These are phyloP conservation scores for Ascochyta clinopodiicola DNA, from an alignment of 2,329 filamentous ascomycete species.

Conservation along the genomic window DNA sequence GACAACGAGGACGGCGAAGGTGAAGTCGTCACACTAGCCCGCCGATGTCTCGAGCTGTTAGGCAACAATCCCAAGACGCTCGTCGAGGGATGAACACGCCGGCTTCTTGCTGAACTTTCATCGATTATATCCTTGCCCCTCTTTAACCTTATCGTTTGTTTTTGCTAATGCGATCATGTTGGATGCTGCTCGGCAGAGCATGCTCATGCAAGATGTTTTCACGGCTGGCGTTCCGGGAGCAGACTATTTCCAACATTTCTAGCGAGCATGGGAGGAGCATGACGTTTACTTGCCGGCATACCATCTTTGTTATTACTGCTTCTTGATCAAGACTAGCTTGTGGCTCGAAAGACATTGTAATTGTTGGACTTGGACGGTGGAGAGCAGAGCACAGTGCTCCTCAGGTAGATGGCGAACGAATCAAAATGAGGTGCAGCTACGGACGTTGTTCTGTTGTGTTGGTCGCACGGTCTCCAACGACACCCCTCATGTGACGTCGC, in stretches of 20 bases:
- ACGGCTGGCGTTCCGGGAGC: slow-evolving; percentile 41
- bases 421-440: slow-evolving; percentile 6
- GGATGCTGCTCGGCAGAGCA: slow-evolving; percentile 27
- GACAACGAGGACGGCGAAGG: slow-evolving; percentile 89
- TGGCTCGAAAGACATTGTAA: slow-evolving; percentile 31
- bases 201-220: slow-evolving; percentile 28
- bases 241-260: slow-evolving; percentile 42
- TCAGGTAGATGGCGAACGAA: slow-evolving; percentile 7
- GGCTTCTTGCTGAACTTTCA: slow-evolving; percentile 29
- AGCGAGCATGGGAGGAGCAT: slow-evolving; percentile 50
- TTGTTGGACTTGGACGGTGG: slow-evolving; percentile 29
- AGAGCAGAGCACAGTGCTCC: slow-evolving; percentile 9
- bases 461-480: no score
- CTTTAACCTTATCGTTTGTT: slow-evolving; percentile 30
- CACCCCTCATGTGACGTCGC: slow-evolving; percentile 30
- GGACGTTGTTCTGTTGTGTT: not conserved
- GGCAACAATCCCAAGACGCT: slow-evolving; percentile 80
- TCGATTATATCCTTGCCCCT: slow-evolving; percentile 28
- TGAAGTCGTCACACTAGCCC: slow-evolving; percentile 89
- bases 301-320: slow-evolving; percentile 34
- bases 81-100: slow-evolving; percentile 70
- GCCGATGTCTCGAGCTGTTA: slow-evolving; percentile 85
- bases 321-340: slow-evolving; percentile 13
- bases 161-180: slow-evolving; percentile 36
- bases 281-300: slow-evolving; percentile 43